Evolutionary conservation across 108 stramenopile species (phyloP), one percentile per base, ranked within the genome.

Genomic region (Parmales sp.): DNA sequence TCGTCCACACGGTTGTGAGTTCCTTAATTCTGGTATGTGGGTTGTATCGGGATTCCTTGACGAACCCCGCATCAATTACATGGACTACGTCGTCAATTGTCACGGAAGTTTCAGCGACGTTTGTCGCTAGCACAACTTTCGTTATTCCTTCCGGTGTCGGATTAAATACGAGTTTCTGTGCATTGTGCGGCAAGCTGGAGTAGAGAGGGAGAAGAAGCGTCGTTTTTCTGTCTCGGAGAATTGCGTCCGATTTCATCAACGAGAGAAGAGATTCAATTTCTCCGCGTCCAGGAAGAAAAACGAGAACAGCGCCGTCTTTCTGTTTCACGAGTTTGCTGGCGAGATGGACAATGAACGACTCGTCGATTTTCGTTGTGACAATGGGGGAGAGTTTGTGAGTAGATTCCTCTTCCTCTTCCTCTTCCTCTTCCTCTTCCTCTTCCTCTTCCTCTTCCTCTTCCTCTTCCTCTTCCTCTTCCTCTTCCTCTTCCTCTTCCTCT

Each of bases 241-340:
- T 11, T 9, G 38, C 44, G 19, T 79, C 64, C 19, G 80, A 74
- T 25, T 26, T 26, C 39, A 87, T 65, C 39, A 65, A 49, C 11
- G 60, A 65, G 38, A 69, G 72, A n/a, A 85, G 71, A 11, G 65
- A 38, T 31, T 87, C 80, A 37, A 84, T 84, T 66, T 96, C 93
- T 5, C 74, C 80, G 68, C 80, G 54, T 8, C 95, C 95, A 1
- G 95, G 92, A 43, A 95, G 60, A 67, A 96, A 96, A 6, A 94
- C 86, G 19, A 96, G 81, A 37, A 96, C 84, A 0, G 91, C 84
- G 16, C 87, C 90, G 9, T 72, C 51, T 7, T 70, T 49, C 20
- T 8, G 13, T 70, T 75, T 9, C 1, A 50, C 11, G 13, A 37
- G 9, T 23, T 9, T 36, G 34, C 29, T 51, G 51, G 28, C 19